A percentile compares a stretch with the other conserved stretches of the same genome.
These are phyloP conservation scores for Fusarium acutatum DNA, from an alignment of 2,329 filamentous ascomycete genomes.

Conservation along the genomic window DNA sequence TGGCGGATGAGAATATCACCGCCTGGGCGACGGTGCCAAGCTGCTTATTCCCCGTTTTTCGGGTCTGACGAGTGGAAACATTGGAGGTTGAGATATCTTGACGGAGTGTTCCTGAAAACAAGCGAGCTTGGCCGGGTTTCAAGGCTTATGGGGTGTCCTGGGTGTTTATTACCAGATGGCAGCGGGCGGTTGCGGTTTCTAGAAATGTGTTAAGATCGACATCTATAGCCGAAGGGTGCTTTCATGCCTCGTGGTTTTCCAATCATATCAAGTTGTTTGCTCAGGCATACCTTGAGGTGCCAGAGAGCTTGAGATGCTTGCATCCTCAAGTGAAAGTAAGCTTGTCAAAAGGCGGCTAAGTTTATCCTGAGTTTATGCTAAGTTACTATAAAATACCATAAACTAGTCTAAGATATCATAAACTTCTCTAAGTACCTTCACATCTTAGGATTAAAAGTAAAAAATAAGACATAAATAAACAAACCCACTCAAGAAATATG, in stretches of 20 bases:
- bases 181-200: neutral
- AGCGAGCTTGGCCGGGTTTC: conserved; percentile 22
- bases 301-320: neutral
- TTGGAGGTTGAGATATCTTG: conserved; percentile 13
- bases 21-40: conserved; percentile 29
- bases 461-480: neutral
- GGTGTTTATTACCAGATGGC: neutral
- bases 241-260: too few relatives aligned
- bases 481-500: neutral
- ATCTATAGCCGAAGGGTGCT: neutral
- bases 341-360: neutral
- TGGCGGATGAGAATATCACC: conserved; percentile 36
- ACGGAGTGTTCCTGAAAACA: neutral
- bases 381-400: neutral
- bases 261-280: too few relatives aligned
- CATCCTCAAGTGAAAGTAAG: rapidly evolving
- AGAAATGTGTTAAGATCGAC: neutral
- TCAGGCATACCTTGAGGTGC: neutral
- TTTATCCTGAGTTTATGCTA: neutral
- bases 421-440: neutral
- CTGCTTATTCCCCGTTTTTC: neutral
- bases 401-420: rapidly evolving
- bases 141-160: neutral
- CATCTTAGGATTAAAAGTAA: neutral
- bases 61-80: conserved; percentile 6